Evolutionary conservation across 192 early-diverging fungal genomes (phyloP).

Genomic region (Podila epigama): DNA sequence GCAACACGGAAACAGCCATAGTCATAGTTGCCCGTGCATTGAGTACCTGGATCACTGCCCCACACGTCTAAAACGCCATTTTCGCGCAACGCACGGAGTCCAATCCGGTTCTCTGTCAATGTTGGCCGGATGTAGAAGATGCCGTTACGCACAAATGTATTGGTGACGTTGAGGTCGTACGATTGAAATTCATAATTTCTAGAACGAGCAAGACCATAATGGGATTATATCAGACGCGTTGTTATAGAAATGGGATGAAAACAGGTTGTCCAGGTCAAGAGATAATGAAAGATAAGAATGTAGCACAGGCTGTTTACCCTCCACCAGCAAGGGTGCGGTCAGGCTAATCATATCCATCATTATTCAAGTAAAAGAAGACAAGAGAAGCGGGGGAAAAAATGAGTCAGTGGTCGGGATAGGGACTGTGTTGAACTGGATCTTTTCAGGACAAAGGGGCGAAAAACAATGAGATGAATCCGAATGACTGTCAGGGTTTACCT

Average conservation of each 20-base stretch:
- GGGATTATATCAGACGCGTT: no score
- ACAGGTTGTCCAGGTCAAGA: no score
- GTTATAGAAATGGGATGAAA: no score
- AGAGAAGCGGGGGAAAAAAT: not conserved
- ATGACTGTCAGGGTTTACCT: no score
- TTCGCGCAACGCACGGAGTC: slow-evolving; percentile 45
- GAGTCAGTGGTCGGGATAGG: not conserved
- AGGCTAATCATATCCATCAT: not conserved
- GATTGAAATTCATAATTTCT: slow-evolving; percentile 36
- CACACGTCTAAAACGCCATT: slow-evolving; percentile 50
- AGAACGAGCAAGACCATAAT: not conserved
- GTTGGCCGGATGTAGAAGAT: slow-evolving; percentile 68
- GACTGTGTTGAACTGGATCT: not conserved
- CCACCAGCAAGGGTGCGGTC: slow-evolving; percentile 34
- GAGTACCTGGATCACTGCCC: slow-evolving; percentile 30
- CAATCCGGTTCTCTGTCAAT: slow-evolving; percentile 61
- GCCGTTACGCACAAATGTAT: slow-evolving; percentile 66
- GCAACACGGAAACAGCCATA: slow-evolving; percentile 54
- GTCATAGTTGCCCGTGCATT: slow-evolving; percentile 40
- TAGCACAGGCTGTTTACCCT: slow-evolving; percentile 25
- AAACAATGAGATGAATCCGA: not conserved
- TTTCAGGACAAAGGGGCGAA: not conserved
- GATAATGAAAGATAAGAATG: no score
- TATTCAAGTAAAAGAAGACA: not conserved
- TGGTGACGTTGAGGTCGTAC: slow-evolving; percentile 58